Conservation (phyloP, 2,329 filamentous ascomycete species). For the Trichoderma hamatum region DNA sequence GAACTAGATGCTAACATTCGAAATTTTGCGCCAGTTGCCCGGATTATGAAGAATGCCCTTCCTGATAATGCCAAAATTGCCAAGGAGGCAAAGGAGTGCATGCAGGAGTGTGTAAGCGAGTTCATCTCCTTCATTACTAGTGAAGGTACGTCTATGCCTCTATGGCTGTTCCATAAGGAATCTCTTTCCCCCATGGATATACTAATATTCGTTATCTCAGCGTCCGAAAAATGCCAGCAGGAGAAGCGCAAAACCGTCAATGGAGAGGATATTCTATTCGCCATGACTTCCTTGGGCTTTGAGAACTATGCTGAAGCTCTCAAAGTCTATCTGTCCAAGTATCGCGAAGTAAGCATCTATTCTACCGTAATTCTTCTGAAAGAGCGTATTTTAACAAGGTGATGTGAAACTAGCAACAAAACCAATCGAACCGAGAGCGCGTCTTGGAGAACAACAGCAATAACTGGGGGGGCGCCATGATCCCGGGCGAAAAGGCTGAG, state of each 20-base stretch:
- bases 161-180: not conserved
- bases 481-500: slow-evolving; percentile 41
- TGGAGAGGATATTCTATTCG: slow-evolving; percentile 96
- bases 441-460: slow-evolving; percentile 41
- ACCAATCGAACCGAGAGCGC: slow-evolving; percentile 46
- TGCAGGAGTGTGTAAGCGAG: slow-evolving; percentile 99
- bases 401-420: slow-evolving; percentile 44
- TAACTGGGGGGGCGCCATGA: slow-evolving; percentile 39
- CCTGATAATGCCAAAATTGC: slow-evolving; percentile 99
- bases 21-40: slow-evolving; percentile 93
- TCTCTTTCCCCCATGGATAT: not conserved
- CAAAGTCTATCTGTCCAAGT: slow-evolving; percentile 97
- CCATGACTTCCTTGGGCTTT: slow-evolving; percentile 98
- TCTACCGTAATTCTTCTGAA: not conserved
- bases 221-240: slow-evolving; percentile 98
- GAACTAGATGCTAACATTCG: slow-evolving; percentile 87
- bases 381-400: not conserved
- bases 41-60: slow-evolving; percentile 97
- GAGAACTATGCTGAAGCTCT: slow-evolving; percentile 98
- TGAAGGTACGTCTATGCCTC: slow-evolving; percentile 69
- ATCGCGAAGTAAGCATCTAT: slow-evolving; percentile 78
- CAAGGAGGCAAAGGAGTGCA: slow-evolving; percentile 98
- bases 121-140: slow-evolving; percentile 99
- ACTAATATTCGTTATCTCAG: slow-evolving; percentile 50
- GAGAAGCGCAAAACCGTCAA: slow-evolving; percentile 99